Evolutionary conservation across 2,329 filamentous ascomycete genomes (phyloP), one percentile per base, ranked within the genome.

Genomic region (Phyllachora maydis): DNA sequence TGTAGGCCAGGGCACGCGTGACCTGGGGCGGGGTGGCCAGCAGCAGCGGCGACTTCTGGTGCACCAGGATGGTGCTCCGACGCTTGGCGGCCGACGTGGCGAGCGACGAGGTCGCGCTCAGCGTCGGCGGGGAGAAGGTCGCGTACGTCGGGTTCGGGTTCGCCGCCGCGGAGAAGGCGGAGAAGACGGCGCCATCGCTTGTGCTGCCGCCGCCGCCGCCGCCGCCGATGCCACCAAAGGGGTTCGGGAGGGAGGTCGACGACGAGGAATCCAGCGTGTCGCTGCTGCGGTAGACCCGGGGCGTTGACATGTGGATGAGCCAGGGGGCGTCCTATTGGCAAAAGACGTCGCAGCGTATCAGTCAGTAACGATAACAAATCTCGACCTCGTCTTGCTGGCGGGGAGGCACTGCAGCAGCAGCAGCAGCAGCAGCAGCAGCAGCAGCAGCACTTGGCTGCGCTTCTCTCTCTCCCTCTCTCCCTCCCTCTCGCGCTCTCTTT

Each of bases 1-100:
- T 92, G 45, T 95, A 93, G 32, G 85, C 85, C 29, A 98, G 61
- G 9, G 85, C 83, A 36, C 88, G 69, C 3, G 88, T 98, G 43
- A 98, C 74, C 42, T 92, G 79, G 2, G 88, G 88, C 20, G 88
- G 88, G 7, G 88, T 98, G 10, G 85, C 82, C 29, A 91, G 72
- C 11, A 98, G 62, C 21, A 98, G 52, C 8, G 88, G 88, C 10
- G 81, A 92, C 51, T 95, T 98, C 46, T 92, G 85, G 48, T 95
- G 83, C 11, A 98, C 83, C 35, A 95, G 69, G 36, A 98, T 83
- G 27, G 81, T 90, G 11, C 81, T 90, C 21, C 79, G 70, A 31
- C 85, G 75, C 40, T 77, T 75, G 19, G 69, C 68, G 18, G 69
- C 64, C 8, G 65, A 59, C 16, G 62, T 54, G 28, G 58, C 52